Evolutionary conservation across 371 early-diverging fungal genomes (phyloP).

Genomic region (Umbelopsis sp.): DNA sequence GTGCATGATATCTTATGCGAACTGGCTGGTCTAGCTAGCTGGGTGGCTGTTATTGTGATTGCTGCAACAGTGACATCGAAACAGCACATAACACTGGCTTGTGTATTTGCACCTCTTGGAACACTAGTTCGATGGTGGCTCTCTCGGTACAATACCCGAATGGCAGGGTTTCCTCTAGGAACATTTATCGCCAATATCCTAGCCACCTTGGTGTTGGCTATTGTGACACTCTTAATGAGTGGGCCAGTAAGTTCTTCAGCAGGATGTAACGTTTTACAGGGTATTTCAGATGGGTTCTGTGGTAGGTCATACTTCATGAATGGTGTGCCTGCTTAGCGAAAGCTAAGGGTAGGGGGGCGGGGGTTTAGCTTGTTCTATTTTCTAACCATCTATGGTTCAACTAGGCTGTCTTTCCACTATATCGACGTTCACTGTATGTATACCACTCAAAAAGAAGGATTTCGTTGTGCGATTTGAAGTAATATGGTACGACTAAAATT

Average conservation of each 20-base stretch:
- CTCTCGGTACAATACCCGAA: constrained; percentile 52
- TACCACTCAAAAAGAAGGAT: not conserved
- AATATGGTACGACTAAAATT: too few species aligned
- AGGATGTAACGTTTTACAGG: constrained; percentile 56
- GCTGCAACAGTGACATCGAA: constrained; percentile 34
- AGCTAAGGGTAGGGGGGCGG: too few species aligned
- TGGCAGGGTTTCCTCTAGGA: constrained; percentile 57
- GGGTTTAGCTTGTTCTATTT: not conserved
- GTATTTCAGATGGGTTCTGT: constrained; percentile 69
- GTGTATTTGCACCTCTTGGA: constrained; percentile 64
- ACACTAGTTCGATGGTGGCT: constrained; percentile 73
- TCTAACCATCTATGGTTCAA: not conserved
- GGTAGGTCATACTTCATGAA: constrained; percentile 41
- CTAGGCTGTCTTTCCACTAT: constrained; percentile 73
- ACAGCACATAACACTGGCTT: constrained; percentile 46
- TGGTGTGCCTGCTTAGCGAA: not conserved
- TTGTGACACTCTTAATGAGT: constrained; percentile 49
- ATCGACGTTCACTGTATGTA: constrained; percentile 70
- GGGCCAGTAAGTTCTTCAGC: constrained; percentile 29
- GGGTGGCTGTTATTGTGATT: constrained; percentile 51
- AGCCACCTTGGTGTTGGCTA: constrained; percentile 62
- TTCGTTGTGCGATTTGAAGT: not conserved
- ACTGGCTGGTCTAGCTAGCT: constrained; percentile 28
- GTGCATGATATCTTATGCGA: constrained; percentile 29
- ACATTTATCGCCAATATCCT: constrained; percentile 70